A percentile compares a stretch with the other conserved stretches of the same genome.
Conservation (phyloP, 306 rosid species). For the Fragaria nilgerrensis region DNA sequence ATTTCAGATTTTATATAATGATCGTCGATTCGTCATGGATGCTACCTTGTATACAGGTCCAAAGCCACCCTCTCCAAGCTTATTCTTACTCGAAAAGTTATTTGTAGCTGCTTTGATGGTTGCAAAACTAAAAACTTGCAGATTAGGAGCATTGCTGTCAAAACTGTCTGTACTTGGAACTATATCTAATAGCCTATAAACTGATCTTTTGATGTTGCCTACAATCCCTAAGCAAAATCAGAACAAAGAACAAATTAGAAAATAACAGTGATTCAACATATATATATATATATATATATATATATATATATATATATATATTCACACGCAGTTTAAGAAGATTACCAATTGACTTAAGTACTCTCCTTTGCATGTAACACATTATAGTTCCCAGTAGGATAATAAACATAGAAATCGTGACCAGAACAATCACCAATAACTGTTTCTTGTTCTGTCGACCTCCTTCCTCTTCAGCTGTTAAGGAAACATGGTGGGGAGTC, state of each 20-base stretch:
- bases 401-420: neutral
- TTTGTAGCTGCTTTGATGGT: no score
- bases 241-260: neutral
- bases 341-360: conserved; percentile 7
- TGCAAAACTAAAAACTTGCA: conserved; percentile 36
- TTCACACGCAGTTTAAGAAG: neutral
- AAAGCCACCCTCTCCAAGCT: no score
- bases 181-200: neutral
- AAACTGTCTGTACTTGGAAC: conserved; percentile 11
- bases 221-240: neutral
- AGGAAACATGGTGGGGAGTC: neutral
- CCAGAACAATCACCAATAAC: conserved; percentile 9
- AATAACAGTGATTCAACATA: neutral
- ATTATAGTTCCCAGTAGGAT: neutral
- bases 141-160: conserved; percentile 24
- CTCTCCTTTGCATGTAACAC: neutral
- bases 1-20: no score
- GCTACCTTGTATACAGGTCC: no score
- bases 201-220: neutral
- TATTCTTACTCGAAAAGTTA: no score
- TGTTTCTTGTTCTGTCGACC: neutral
- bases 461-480: conserved; percentile 19
- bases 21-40: no score
- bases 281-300: no score
- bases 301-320: no score